These are phyloP conservation scores for Cryphonectria japonica DNA, from an alignment of 2,329 filamentous ascomycete genomes.

Conservation along the genomic window DNA sequence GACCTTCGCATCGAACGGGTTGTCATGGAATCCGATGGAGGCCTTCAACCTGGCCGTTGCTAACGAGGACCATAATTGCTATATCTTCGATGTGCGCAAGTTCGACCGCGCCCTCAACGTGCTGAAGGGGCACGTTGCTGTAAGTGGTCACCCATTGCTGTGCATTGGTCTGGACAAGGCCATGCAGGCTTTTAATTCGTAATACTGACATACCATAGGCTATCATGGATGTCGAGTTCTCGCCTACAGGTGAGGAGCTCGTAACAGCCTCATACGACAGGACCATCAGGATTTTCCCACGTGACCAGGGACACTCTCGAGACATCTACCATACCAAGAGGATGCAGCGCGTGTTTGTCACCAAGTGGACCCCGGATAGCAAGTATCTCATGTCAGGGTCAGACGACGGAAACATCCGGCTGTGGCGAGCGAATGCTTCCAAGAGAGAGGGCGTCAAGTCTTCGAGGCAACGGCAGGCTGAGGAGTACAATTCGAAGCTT, in stretches of 20 bases:
- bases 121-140: slow-evolving; percentile 80
- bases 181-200: background rate
- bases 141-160: slow-evolving; percentile 27
- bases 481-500: slow-evolving; percentile 90
- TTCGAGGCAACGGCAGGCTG: slow-evolving; percentile 78
- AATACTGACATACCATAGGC: slow-evolving; percentile 47
- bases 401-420: slow-evolving; percentile 75
- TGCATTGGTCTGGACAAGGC: slow-evolving; percentile 40
- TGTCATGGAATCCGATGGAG: slow-evolving; percentile 96
- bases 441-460: slow-evolving; percentile 84
- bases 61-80: slow-evolving; percentile 88
- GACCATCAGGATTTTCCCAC: slow-evolving; percentile 83
- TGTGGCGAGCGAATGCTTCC: slow-evolving; percentile 90
- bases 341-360: slow-evolving; percentile 92
- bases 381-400: slow-evolving; percentile 89
- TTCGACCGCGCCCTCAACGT: slow-evolving; percentile 87
- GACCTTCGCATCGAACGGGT: slow-evolving; percentile 79
- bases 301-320: slow-evolving; percentile 78
- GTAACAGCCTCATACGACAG: slow-evolving; percentile 89
- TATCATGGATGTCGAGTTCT: slow-evolving; percentile 96
- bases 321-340: slow-evolving; percentile 98
- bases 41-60: slow-evolving; percentile 81
- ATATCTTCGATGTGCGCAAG: slow-evolving; percentile 93
- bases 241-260: slow-evolving; percentile 90
- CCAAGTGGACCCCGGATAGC: slow-evolving; percentile 83